Evolutionary conservation across 371 early-diverging fungal genomes (phyloP).

Genomic region (Mucor indicus): DNA sequence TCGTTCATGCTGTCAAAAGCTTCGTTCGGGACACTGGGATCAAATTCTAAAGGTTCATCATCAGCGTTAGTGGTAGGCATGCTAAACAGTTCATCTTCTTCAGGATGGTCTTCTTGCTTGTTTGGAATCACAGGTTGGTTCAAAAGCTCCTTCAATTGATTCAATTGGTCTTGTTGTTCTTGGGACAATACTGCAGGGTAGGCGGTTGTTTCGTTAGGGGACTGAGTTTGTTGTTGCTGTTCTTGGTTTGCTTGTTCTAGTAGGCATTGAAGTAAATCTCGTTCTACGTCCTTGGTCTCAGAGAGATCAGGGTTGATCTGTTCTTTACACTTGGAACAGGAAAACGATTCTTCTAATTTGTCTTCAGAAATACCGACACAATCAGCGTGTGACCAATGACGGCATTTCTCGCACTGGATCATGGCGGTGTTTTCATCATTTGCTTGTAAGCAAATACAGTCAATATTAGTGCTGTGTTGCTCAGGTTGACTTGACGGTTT

Average conservation of each 20-base stretch:
- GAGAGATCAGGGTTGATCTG: neutral
- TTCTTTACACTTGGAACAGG: neutral
- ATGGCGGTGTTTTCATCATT: constrained; percentile 35
- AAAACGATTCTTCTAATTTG: neutral
- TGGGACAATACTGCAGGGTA: neutral
- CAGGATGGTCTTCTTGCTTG: no score
- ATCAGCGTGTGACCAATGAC: constrained; percentile 45
- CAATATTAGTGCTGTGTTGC: neutral
- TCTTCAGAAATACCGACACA: constrained; percentile 40
- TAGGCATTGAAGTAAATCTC: constrained; percentile 12
- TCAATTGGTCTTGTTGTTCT: neutral
- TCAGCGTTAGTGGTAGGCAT: neutral
- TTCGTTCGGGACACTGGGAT: no score
- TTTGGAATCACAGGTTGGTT: no score
- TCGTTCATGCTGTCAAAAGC: neutral
- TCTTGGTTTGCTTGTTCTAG: neutral
- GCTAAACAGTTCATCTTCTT: constrained; percentile 8
- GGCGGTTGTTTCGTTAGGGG: no score
- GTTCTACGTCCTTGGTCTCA: neutral
- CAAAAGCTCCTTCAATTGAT: neutral
- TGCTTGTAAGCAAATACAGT: constrained; percentile 15
- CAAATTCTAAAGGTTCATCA: no score
- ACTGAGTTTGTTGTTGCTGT: neutral
- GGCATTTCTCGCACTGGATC: constrained; percentile 54
- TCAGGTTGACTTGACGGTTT: no score